Evolutionary conservation across 305 asterid genomes (phyloP).

Genomic region (Fraxinus angustifolia): DNA sequence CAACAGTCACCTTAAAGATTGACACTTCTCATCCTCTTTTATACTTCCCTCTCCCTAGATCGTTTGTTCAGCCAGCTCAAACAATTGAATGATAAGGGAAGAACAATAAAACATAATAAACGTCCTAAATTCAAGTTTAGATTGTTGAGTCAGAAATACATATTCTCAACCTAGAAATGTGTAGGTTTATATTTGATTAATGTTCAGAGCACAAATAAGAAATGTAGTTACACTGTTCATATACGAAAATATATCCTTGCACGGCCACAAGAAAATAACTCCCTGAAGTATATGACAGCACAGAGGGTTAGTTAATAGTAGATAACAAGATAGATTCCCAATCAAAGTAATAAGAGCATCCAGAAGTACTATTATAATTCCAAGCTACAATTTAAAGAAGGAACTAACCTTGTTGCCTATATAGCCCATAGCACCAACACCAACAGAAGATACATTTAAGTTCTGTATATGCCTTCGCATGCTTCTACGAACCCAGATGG

Average conservation of each 20-base stretch:
- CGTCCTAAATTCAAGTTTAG: background rate
- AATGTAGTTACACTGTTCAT: background rate
- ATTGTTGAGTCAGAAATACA: background rate
- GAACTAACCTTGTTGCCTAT: conserved; percentile 95
- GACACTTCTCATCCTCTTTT: background rate
- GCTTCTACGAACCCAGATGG: conserved; percentile 87
- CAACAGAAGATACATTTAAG: conserved; percentile 79
- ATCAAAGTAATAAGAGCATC: background rate
- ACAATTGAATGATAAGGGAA: background rate
- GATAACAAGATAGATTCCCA: background rate
- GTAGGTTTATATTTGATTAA: background rate
- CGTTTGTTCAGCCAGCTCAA: background rate
- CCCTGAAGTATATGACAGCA: background rate
- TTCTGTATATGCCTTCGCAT: conserved; percentile 79
- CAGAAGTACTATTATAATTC: background rate
- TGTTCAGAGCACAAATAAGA: background rate
- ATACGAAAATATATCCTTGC: background rate
- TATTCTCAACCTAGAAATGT: background rate
- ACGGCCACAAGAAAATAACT: background rate
- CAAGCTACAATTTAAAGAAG: conserved; percentile 23
- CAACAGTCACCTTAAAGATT: background rate
- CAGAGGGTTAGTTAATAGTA: background rate
- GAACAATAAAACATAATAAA: background rate
- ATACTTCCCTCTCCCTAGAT: background rate
- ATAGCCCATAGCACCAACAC: conserved; percentile 98